phyloP scores from a whole-genome alignment of 73 alveolate genomes.

The Breviolum minutum region DNA sequence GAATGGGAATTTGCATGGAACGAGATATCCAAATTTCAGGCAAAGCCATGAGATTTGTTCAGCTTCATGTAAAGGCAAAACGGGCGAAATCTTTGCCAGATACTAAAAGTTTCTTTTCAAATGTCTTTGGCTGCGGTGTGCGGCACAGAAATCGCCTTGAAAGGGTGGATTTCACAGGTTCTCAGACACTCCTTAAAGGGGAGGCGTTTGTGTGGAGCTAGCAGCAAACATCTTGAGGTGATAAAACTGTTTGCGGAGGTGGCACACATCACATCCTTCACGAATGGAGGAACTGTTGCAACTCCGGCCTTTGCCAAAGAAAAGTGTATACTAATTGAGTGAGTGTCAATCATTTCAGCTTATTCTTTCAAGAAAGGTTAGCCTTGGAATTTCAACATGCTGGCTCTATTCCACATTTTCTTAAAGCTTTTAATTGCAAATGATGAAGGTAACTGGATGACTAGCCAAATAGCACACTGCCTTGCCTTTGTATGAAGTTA shows the following conservation, averaged over 20 bases:
- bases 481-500: too few relatives aligned
- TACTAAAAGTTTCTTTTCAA: neutral
- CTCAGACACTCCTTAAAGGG: neutral
- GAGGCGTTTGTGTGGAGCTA: neutral
- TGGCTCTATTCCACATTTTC: too few relatives aligned
- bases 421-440: too few relatives aligned
- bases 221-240: neutral
- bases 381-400: too few relatives aligned
- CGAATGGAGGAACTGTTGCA: neutral
- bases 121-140: neutral
- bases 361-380: too few relatives aligned
- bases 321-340: too few relatives aligned
- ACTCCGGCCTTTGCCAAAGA: neutral
- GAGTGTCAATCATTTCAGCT: too few relatives aligned
- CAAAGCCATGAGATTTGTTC: neutral
- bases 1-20: neutral
- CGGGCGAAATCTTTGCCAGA: neutral
- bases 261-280: neutral
- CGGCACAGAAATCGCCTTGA: slow-evolving; percentile 28
- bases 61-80: neutral
- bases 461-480: too few relatives aligned
- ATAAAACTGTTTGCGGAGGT: too few relatives aligned
- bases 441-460: too few relatives aligned
- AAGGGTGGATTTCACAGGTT: neutral
- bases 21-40: neutral